Evolutionary conservation across 768 basidiomycete species (phyloP), one percentile per base, ranked within the genome.

Genomic region (Lactifluus pinguis): DNA sequence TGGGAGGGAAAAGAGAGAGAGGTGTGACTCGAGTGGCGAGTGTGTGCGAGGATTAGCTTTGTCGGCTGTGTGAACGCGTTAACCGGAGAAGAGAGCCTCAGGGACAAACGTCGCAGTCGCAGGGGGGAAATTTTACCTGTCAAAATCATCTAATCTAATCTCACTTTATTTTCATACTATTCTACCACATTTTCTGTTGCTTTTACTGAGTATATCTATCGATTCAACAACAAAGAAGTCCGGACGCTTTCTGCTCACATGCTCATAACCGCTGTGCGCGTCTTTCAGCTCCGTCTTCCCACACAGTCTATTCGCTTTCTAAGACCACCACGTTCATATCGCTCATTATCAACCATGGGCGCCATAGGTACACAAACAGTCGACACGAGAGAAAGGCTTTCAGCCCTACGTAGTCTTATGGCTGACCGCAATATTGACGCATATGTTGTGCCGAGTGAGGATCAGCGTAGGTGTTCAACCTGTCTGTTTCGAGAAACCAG

Each of bases 381-480:
- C 30, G 68, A 85, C 71, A 91, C 90, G 4, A 76, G 83, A 3
- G 73, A 80, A 53, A 78, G 87, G 55, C 77, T 95, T 6, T 74
- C 76, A 21, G 76, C 72, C 51, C 77, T 95, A 52, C 77, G 92
- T 51, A 79, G 80, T 70, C 74, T 91, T 68, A 89, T 95, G 89
- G 77, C 76, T 41, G 74, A 79, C 63, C 67, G 75, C 59, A 73
- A 79, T 54, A 78, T 95, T 1, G 79, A 86, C 59, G 89, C 87
- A 0, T 83, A 88, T 67, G 81, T 98, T 1, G 83, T 98, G 48
- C 90, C 92, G 4, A 92, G 89, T 64, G 95, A 93, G 73, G 95
- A 98, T 74, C 89, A 92, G 69, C 95, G 94, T 89, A 73, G 69
- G 85, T 80, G 49, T 51, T 10, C 34, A 50, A 17, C 11, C 34